Evolutionary conservation across 1,284 basidiomycete genomes (phyloP).

Genomic region (Mrakiaceae sp.): DNA sequence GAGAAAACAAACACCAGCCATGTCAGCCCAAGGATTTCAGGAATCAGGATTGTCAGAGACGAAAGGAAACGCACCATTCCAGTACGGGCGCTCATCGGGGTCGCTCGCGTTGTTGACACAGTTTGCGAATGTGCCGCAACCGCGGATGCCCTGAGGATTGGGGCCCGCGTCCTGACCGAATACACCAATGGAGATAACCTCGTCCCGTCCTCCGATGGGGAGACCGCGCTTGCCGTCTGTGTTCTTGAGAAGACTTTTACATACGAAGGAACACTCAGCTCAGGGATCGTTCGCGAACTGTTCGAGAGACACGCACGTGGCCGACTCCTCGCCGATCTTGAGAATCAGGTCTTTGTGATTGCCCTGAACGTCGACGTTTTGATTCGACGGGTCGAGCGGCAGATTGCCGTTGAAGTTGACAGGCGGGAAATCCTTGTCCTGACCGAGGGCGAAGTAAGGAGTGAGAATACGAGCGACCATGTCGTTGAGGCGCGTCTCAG

Average conservation of each 20-base stretch:
- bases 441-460: slow-evolving; percentile 49
- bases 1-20: not conserved
- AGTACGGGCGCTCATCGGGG: not conserved
- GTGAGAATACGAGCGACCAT: slow-evolving; percentile 43
- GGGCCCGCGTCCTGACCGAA: slow-evolving; percentile 32
- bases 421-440: slow-evolving; percentile 48
- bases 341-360: slow-evolving; percentile 12
- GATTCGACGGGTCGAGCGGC: slow-evolving; percentile 17
- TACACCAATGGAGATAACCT: slow-evolving; percentile 26
- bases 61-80: not conserved
- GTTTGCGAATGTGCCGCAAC: slow-evolving; percentile 21
- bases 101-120: not conserved
- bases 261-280: too few species aligned
- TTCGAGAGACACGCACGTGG: not conserved
- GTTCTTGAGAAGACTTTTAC: slow-evolving; percentile 25
- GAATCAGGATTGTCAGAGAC: not conserved
- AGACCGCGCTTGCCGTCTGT: slow-evolving; percentile 20
- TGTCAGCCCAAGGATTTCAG: not conserved
- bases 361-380: not conserved
- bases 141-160: slow-evolving; percentile 26
- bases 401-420: slow-evolving; percentile 23
- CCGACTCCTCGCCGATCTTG: slow-evolving; percentile 12
- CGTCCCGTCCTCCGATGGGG: slow-evolving; percentile 18
- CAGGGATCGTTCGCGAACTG: too few species aligned
- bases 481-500: slow-evolving; percentile 44